Percentiles rank a stretch among this genome's conserved stretches.
phyloP scores from a whole-genome alignment of 495 filamentous ascomycete genomes.

The Aspergillus wentii region DNA sequence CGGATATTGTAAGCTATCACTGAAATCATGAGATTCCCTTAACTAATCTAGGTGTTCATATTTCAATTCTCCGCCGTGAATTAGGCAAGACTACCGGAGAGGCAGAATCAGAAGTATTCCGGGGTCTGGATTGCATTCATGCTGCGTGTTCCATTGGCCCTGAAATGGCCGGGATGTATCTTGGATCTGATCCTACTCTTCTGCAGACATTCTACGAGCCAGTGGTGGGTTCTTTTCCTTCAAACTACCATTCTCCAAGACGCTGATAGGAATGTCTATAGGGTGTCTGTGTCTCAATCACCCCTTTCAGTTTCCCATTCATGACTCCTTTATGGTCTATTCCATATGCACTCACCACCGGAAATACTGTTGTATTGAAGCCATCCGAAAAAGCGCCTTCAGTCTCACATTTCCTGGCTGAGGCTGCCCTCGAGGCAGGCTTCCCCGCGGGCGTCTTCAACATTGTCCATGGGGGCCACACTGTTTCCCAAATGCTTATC shows the following conservation, averaged over 20 bases:
- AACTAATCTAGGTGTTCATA: neutral
- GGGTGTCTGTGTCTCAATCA: slow-evolving; percentile 24
- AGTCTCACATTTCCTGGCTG: slow-evolving; percentile 13
- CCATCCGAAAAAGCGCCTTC: slow-evolving; percentile 19
- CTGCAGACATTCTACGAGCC: slow-evolving; percentile 22
- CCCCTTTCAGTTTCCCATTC: slow-evolving; percentile 27
- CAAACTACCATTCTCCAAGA: neutral
- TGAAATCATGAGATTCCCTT: too few species aligned
- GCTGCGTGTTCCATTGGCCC: slow-evolving; percentile 22
- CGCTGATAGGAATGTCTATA: neutral
- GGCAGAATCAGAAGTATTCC: slow-evolving; percentile 20
- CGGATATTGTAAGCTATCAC: slow-evolving; percentile 12
- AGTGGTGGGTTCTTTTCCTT: slow-evolving; percentile 10
- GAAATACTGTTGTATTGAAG: slow-evolving; percentile 21
- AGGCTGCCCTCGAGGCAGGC: slow-evolving; percentile 14
- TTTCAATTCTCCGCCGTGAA: slow-evolving; percentile 15
- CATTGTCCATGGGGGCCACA: slow-evolving; percentile 19
- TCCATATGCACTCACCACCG: slow-evolving; percentile 17
- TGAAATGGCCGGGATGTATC: slow-evolving; percentile 24
- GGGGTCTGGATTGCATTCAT: slow-evolving; percentile 23
- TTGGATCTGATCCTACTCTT: slow-evolving; percentile 16
- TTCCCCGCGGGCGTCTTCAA: slow-evolving; percentile 27
- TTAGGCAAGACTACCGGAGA: slow-evolving; percentile 24
- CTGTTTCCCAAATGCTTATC: slow-evolving; percentile 12
- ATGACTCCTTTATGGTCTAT: slow-evolving; percentile 19